Conservation (phyloP, 192 early-diverging fungal species). For the Rhizoclosmatium sp. region DNA sequence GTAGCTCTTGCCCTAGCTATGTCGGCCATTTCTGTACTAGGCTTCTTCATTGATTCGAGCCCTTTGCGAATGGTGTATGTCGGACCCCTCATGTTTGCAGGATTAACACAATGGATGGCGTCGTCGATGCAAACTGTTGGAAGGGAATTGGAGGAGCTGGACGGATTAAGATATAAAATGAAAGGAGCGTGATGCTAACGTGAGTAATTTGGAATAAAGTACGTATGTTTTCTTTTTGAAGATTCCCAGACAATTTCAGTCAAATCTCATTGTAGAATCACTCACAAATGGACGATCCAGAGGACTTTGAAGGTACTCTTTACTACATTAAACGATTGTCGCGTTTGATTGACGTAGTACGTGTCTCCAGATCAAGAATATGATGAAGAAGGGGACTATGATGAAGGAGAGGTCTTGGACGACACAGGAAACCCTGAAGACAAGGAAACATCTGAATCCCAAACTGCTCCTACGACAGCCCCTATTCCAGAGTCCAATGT, state of each 20-base stretch:
- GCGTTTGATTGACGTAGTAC: neutral
- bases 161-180: neutral
- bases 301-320: neutral
- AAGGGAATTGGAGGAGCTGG: neutral
- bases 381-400: slow-evolving; percentile 25
- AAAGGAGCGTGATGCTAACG: slow-evolving; percentile 11
- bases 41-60: neutral
- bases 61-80: neutral
- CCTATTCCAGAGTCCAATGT: neutral
- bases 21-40: neutral
- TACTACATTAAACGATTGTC: neutral
- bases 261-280: neutral
- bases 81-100: neutral
- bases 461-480: neutral
- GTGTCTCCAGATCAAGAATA: neutral
- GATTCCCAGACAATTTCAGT: neutral
- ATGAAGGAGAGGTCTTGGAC: slow-evolving; percentile 8
- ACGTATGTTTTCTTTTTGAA: neutral
- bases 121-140: neutral
- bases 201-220: slow-evolving; percentile 2
- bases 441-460: neutral
- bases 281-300: neutral
- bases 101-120: neutral
- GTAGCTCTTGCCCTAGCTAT: neutral
- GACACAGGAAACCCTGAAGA: neutral